Conservation (phyloP, 1,139 yeast species). For the Protomyces gravidus region DNA sequence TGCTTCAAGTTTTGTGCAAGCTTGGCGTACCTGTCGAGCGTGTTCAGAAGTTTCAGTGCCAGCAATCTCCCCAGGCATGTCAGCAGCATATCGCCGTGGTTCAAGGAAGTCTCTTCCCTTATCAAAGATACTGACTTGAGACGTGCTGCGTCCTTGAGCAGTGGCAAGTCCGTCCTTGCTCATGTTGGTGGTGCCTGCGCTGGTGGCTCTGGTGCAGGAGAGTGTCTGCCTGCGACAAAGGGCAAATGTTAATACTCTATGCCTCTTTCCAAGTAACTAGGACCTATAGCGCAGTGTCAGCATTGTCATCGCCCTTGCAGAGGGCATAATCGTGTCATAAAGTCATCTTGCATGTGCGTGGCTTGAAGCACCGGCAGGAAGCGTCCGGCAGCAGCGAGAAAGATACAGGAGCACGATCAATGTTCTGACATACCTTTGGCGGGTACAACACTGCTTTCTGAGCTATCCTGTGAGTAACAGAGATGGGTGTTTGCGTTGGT, state of each 20-base stretch:
- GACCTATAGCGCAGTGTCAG: background rate
- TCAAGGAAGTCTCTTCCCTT: background rate
- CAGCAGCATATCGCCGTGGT: background rate
- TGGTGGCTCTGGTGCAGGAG: background rate
- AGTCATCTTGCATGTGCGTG: background rate
- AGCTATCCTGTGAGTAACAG: too few relatives aligned
- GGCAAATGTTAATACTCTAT: background rate
- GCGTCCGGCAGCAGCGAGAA: background rate
- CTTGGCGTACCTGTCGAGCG: background rate
- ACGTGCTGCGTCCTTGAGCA: background rate
- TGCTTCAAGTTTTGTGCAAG: too few relatives aligned
- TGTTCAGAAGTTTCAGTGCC: background rate
- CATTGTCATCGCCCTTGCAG: background rate
- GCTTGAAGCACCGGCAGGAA: background rate
- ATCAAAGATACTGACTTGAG: background rate
- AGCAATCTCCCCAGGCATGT: background rate
- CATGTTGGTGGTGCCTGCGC: background rate
- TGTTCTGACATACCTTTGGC: too few relatives aligned
- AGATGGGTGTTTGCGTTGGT: too few relatives aligned
- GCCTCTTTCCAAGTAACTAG: background rate
- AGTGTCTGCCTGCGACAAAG: background rate
- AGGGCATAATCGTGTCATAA: background rate
- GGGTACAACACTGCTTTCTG: too few relatives aligned
- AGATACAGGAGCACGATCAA: too few relatives aligned
- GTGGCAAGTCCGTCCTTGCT: background rate